phyloP scores from a whole-genome alignment of 139 green algal genomes.

The Micractinium conductrix region DNA sequence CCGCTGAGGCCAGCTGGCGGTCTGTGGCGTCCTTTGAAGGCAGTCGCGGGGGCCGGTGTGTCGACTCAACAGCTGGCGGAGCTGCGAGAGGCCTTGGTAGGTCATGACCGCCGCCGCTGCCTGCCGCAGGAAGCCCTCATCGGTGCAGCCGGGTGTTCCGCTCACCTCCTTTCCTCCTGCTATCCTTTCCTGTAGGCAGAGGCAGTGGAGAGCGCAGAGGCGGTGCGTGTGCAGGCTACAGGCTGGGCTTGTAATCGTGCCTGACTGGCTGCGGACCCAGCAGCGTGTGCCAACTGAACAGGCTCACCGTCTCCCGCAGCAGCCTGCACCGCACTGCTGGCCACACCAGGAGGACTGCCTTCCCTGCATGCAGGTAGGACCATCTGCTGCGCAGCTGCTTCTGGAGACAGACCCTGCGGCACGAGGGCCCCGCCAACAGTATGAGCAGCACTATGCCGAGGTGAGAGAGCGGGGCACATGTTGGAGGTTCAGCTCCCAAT shows the following conservation, averaged over 20 bases:
- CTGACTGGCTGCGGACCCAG: too few species aligned
- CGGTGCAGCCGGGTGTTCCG: too few species aligned
- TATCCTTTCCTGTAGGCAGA: not conserved
- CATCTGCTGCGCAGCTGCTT: conserved; percentile 1
- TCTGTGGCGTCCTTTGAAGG: not conserved
- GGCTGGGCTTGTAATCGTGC: too few species aligned
- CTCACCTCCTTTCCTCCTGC: not conserved
- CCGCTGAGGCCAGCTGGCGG: not conserved
- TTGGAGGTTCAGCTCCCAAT: not conserved
- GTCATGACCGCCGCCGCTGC: too few species aligned
- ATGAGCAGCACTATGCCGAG: not conserved
- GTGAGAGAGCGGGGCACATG: not conserved
- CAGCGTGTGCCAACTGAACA: too few species aligned
- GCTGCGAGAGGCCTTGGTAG: not conserved
- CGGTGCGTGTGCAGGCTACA: too few species aligned
- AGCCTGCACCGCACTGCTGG: too few species aligned
- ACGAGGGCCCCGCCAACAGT: not conserved
- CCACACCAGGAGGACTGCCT: too few species aligned
- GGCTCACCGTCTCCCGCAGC: too few species aligned
- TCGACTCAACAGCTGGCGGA: not conserved
- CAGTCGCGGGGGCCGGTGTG: not conserved
- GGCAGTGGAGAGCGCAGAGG: conserved; percentile 5
- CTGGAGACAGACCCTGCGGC: conserved; percentile 27
- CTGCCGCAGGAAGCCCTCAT: too few species aligned
- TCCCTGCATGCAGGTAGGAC: too few species aligned